Evolutionary conservation across 768 basidiomycete species (phyloP).

Genomic region (Serendipita vermifera): DNA sequence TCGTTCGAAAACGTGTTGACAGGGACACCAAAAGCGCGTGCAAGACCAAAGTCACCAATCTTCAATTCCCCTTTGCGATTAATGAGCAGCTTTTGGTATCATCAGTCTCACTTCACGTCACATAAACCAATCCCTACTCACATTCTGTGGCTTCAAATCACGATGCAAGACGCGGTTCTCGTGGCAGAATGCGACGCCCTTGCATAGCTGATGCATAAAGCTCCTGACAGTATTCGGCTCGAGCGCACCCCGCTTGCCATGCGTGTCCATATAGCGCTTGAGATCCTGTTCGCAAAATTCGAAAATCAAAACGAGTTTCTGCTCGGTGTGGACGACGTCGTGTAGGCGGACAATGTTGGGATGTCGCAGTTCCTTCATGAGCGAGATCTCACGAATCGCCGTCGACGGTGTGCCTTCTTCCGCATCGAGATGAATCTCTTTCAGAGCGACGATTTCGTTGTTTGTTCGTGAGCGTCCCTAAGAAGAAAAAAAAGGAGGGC

Average conservation of each 20-base stretch:
- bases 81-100: conserved; percentile 48
- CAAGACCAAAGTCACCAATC: conserved; percentile 94
- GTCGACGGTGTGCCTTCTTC: conserved; percentile 99
- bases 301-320: conserved; percentile 94
- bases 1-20: conserved; percentile 99
- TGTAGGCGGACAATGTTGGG: conserved; percentile 96
- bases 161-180: conserved; percentile 96
- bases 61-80: conserved; percentile 96
- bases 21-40: conserved; percentile 94
- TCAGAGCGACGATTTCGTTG: conserved; percentile 96
- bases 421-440: conserved; percentile 98
- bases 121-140: not conserved
- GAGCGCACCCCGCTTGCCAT: conserved; percentile 90
- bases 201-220: conserved; percentile 96
- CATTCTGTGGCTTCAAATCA: conserved; percentile 94
- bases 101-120: not conserved
- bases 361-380: conserved; percentile 99
- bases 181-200: conserved; percentile 96
- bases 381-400: conserved; percentile 95
- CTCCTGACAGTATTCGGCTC: conserved; percentile 77
- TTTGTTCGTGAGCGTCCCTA: conserved; percentile 92
- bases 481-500: too few relatives aligned
- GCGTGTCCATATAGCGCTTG: conserved; percentile 98
- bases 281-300: conserved; percentile 98
- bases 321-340: conserved; percentile 98